Evolutionary conservation across 768 basidiomycete species (phyloP), one percentile per base, ranked within the genome.

Genomic region (Trametopsis cervina): DNA sequence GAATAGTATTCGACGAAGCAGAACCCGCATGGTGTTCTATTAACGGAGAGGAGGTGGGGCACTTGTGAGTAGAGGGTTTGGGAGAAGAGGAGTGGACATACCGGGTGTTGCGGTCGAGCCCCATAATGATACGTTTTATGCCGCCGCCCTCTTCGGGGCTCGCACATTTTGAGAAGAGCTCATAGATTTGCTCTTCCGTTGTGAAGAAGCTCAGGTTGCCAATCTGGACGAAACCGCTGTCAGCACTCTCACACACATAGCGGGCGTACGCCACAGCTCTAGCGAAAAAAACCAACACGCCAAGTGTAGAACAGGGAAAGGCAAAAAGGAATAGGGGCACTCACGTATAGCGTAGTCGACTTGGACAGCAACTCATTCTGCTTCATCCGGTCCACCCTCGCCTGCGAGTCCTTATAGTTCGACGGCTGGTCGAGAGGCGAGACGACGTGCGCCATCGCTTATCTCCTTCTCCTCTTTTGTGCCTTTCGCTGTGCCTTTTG

Each of bases 1-100:
- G 90, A 90, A 63, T 97, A 98, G 63, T 89, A 99, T 63, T 92
- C 89, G 49, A 94, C 94, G 57, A 93, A 97, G 69, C 95, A 93
- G 66, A 96, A 93, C 20, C 95, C 86, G 59, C 90, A 93, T 0
- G 90, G 93, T 41, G 90, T 94, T 60, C 89, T 90, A 60, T 12
- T 13, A 15, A 18, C 13, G 46, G 24, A n/a, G 10, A 40, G 36
- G 23, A 46, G 13, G 20, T 21, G 35, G n/a, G 11, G 22, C 1
- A n/a, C 4, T 15, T 4, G 21, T 15, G 18, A 9, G n/a, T 4
- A 46, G n/a, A n/a, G n/a, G n/a, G n/a, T n/a, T n/a, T n/a, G n/a
- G n/a, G n/a, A n/a, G n/a, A 22, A 25, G 10, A 13, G 20, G 7
- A 26, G 36, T 18, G 46, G 36, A 47, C 73, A 52, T 56, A 83